Conservation (phyloP, 805 yeast species). For the Saturnispora besseyi region DNA sequence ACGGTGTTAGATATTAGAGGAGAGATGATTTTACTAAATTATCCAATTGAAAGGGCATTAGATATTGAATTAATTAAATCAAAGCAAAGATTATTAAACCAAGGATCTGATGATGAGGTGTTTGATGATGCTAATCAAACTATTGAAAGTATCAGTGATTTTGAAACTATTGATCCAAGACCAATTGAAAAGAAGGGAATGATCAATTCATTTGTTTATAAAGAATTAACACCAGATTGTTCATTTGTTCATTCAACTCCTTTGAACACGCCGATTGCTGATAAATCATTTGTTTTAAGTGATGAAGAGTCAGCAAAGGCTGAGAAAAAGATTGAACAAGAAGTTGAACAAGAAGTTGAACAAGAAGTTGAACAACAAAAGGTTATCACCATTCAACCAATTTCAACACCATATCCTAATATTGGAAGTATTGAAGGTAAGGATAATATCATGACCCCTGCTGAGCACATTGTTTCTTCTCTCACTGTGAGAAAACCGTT, state of each 20-base stretch:
- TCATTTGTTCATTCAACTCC: slow-evolving; percentile 8
- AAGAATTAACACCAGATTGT: slow-evolving; percentile 7
- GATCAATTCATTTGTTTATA: slow-evolving; percentile 13
- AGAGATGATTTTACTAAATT: slow-evolving; percentile 30
- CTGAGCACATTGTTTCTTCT: too few relatives aligned
- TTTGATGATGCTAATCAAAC: slow-evolving; percentile 4
- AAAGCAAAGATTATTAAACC: not conserved
- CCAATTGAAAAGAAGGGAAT: slow-evolving; percentile 9
- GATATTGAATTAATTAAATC: not conserved
- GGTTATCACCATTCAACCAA: too few relatives aligned
- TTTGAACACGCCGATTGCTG: slow-evolving; percentile 4
- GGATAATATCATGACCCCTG: too few relatives aligned
- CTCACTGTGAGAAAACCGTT: not conserved
- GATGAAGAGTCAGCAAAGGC: not conserved
- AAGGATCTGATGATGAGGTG: not conserved
- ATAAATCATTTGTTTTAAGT: not conserved
- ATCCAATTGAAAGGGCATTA: not conserved
- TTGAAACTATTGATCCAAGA: slow-evolving; percentile 6
- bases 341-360: not conserved
- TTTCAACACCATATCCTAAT: too few relatives aligned
- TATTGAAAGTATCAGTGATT: slow-evolving; percentile 3
- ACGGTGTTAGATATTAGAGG: slow-evolving; percentile 65
- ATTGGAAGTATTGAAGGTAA: too few relatives aligned
- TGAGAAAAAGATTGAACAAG: not conserved
- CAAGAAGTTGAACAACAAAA: not conserved